Evolutionary conservation across 495 filamentous ascomycete genomes (phyloP).

Genomic region (Chaetomium cochliodes): DNA sequence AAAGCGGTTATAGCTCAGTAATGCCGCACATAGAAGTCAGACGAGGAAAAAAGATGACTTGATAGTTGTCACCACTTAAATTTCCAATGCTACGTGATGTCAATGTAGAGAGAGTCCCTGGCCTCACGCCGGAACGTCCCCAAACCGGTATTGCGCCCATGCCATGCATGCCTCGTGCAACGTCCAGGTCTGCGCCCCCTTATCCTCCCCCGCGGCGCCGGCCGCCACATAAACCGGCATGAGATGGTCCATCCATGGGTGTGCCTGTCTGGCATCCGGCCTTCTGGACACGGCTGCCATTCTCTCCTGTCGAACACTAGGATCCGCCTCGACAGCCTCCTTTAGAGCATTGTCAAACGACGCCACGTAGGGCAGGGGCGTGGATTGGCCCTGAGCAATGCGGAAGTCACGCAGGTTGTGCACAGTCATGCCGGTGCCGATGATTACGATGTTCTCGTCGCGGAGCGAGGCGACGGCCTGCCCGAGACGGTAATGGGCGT

Average conservation of each 20-base stretch:
- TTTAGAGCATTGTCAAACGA: constrained; percentile 79
- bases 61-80: background rate
- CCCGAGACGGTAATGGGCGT: constrained; percentile 70
- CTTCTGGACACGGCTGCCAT: constrained; percentile 61
- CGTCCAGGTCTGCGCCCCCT: constrained; percentile 63
- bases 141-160: constrained; percentile 77
- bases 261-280: constrained; percentile 69
- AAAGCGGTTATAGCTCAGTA: background rate
- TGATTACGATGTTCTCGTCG: constrained; percentile 69
- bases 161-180: constrained; percentile 64
- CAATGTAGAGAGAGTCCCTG: background rate
- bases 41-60: background rate
- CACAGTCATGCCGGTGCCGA: constrained; percentile 83
- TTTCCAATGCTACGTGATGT: too few species aligned
- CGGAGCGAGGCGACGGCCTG: constrained; percentile 66
- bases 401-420: constrained; percentile 75
- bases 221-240: constrained; percentile 75
- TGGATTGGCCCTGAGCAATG: constrained; percentile 44
- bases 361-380: constrained; percentile 62
- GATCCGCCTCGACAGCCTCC: constrained; percentile 58
- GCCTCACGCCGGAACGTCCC: constrained; percentile 45
- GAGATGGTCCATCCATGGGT: constrained; percentile 77
- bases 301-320: constrained; percentile 56
- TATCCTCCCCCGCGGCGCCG: constrained; percentile 65
- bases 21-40: background rate